Base-by-base conservation (phyloP, 768 basidiomycete genomes). In the Podaxis sp. region DNA sequence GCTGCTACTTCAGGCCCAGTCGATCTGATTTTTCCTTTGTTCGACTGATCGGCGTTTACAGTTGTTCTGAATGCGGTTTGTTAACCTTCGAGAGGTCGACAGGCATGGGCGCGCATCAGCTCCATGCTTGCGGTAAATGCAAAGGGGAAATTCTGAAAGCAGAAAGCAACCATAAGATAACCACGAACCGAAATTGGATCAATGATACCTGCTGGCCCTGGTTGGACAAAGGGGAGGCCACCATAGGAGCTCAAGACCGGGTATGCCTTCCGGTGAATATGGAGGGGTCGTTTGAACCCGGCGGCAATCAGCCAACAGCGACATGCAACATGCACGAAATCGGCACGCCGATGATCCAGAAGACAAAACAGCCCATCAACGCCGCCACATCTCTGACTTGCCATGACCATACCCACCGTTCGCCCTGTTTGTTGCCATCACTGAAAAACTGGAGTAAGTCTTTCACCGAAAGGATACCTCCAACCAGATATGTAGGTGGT, bases 211-310 rank as follows among this genome's bases (percentile, higher is more conserved):
- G 15, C 13, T 51, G 49, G 24, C 54, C 54, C 54, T 30, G 54
- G 54, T 17, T 22, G 17, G 19, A 22, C 24, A 33, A 42, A 56
- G 13, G 11, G 56, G 38, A 19, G 33, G 44, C 13, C 56, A 44
- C 26, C 56, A 57, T 24, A 46, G 42, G 22, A 44, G 56, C 54
- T 22, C 54, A 19, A 56, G 54, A 56, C 54, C 56, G 40, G 56
- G 13, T 44, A 22, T 11, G 39, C 39, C 40, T 44, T 57, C 56
- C 56, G 56, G 56, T 30, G 22, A 57, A 42, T 46, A 57, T 46
- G 56, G 40, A 57, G 33, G 44, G 19, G 11, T 40, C 17, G 13
- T 28, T 44, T 26, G 22, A 36, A 44, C 49, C 56, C 42, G 56
- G 42, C 42, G 56, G 56, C 56, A 57, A 57, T 57, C 56, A 57